A percentile compares a stretch with the other conserved stretches of the same genome.
phyloP scores from a whole-genome alignment of 257 asterid genomes.

The Solanum commersonii region DNA sequence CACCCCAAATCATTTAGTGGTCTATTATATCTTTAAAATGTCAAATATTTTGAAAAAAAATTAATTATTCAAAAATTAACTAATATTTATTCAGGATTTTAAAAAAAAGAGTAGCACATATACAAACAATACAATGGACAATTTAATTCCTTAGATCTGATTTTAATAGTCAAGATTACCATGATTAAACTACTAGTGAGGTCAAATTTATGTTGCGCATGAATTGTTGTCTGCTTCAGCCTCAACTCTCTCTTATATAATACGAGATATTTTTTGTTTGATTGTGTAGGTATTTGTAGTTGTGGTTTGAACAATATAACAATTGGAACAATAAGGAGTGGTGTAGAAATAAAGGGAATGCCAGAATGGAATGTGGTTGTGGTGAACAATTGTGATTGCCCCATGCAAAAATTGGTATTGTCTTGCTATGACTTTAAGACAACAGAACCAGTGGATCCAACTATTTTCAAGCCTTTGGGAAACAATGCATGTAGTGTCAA shows the following conservation, averaged over 20 bases:
- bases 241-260: neutral
- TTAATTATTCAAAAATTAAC: neutral
- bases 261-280: neutral
- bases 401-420: neutral
- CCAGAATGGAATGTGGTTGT: slow-evolving; percentile 10
- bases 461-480: neutral
- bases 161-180: neutral
- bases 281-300: neutral
- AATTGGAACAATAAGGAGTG: slow-evolving; percentile 10
- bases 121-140: neutral
- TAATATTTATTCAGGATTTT: too few species aligned
- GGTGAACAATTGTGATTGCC: slow-evolving; percentile 8
- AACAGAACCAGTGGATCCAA: neutral
- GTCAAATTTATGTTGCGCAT: neutral
- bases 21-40: neutral
- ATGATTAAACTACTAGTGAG: neutral
- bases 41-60: neutral
- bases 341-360: neutral
- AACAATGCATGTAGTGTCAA: neutral
- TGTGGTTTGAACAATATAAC: slow-evolving; percentile 10
- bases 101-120: too few species aligned
- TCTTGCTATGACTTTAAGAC: neutral
- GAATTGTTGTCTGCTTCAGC: neutral
- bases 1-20: neutral
- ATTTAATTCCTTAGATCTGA: neutral